Evolutionary conservation across 768 basidiomycete species (phyloP), one percentile per base, ranked within the genome.

Genomic region (Psilocybe sp.): DNA sequence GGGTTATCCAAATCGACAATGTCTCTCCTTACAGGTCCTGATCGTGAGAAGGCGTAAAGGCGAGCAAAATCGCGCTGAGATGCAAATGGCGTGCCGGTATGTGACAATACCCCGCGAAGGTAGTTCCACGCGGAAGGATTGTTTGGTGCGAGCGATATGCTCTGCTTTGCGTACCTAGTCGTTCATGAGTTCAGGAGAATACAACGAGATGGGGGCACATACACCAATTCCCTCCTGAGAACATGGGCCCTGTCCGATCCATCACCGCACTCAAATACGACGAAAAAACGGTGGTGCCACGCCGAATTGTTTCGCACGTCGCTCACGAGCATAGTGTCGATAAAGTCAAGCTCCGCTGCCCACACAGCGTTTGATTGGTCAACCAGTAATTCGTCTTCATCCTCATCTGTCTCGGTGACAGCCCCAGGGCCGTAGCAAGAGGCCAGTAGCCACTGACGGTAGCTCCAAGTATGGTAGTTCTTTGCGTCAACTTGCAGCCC

Each of bases 381-480:
- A 35, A 44, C 39, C 15, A 46, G 53, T 40, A 53, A 48, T 34
- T 50, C 44, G n/a, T 46, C 48, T 8, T 50, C 51, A 15, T 53
- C 53, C 5, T 52, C 52, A 15, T 52, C 52, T 2, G 49, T 47
- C 13, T 48, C 52, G 9, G 36, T 47, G 5, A 49, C 56, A 1
- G 40, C 49, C 16, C 54, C 51, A n/a, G 37, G 76, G 49, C 84
- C 76, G 58, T 85, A 83, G 73, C 95, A 95, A 63, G 87, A 82
- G 8, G 89, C 85, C 38, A 97, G 81, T 11, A 94, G 66, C 93
- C 94, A 98, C 66, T 99, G 95, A 6, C 96, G 80, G 68, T 98
- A 96, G 7, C 91, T 90, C 97, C 97, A 99, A 0, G 97, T 98
- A 67, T 98, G 96, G 66, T 99, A 99, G 72, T 99, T 99, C 80